phyloP scores from a whole-genome alignment of 2,329 filamentous ascomycete species.

The Arthrinium phaeospermum region DNA sequence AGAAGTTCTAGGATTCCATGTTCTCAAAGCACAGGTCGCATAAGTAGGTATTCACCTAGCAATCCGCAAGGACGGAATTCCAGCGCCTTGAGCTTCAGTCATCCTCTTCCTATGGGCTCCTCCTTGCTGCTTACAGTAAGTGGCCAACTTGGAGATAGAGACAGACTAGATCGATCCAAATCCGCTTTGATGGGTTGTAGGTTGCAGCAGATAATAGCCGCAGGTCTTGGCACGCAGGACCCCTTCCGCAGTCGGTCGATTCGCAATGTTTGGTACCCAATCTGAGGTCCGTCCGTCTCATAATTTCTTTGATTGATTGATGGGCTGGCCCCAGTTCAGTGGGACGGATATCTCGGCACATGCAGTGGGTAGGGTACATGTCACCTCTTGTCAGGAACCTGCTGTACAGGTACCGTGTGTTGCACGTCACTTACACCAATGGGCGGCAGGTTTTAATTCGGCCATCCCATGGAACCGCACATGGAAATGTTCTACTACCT shows the following conservation, averaged over 20 bases:
- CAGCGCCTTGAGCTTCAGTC: not conserved
- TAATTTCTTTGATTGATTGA: not conserved
- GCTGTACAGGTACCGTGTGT: not conserved
- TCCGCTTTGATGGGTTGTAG: conserved; percentile 2
- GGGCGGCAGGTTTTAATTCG: not conserved
- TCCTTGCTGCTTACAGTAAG: not conserved
- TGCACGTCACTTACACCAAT: not conserved
- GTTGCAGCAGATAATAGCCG: not conserved
- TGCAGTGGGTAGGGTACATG: conserved; percentile 16
- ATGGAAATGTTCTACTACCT: not conserved
- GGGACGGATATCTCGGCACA: conserved; percentile 15
- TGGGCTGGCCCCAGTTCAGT: not conserved
- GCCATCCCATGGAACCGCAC: not conserved
- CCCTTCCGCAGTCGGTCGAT: not conserved
- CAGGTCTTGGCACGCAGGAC: not conserved
- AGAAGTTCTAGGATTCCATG: not conserved
- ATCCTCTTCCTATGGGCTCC: not conserved
- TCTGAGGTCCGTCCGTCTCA: not conserved
- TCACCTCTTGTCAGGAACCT: conserved; percentile 6
- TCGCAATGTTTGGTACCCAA: conserved; percentile 3
- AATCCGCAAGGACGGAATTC: not conserved
- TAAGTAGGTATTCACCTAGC: no score
- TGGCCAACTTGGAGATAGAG: not conserved
- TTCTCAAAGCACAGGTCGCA: not conserved
- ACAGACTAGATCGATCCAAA: not conserved